Base-by-base conservation (phyloP, 1,284 basidiomycete species). In the Rhodotorula sp. region DNA sequence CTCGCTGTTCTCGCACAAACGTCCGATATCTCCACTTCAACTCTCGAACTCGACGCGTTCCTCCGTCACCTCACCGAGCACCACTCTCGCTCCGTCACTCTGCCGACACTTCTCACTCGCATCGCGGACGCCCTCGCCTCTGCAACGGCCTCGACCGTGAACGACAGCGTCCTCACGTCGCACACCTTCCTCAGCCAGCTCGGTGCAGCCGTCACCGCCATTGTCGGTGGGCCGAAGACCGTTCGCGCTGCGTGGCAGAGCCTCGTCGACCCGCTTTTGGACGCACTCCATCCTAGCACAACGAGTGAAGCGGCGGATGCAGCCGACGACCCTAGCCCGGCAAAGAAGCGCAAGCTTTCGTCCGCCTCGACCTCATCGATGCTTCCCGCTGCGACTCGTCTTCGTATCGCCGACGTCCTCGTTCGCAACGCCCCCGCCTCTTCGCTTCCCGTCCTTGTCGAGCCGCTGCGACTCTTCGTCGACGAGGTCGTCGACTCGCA, bases 1-100 rank as follows among this genome's bases (percentile, higher is more conserved):
- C 67, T 75, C 34, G 37, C 59, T 2, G 28, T 56, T 5, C 67
- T 75, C 44, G 31, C 70, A 0, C 9, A 31, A 3, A 65, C 60
- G 4, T 40, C 64, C 1, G 6, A 44, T 5, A 4, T 48, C 7
- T 30, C 34, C 47, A 7, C 57, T 1, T 15, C n/a, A 1, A 52
- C 59, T 3, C 0, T 51, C 40, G 40, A 44, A 13, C 2, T 18
- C 63, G 2, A 55, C 55, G n/a, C 40, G 46, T 65, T 74, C 65
- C 69, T 74, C 26, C 10, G 44, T 15, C 34, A 59, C n/a, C 67
- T 71, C 59, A 53, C 70, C 65, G 44, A 53, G 0, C 66, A 68
- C 52, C 70, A 72, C 47, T 64, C 72, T 2, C 65, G 68, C 10
- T 72, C 72, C 10, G 53, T 72, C 47, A 52, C 66, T 15, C 13